Evolutionary conservation across 352 stramenopile genomes (phyloP).

Genomic region (Phytophthora pini): DNA sequence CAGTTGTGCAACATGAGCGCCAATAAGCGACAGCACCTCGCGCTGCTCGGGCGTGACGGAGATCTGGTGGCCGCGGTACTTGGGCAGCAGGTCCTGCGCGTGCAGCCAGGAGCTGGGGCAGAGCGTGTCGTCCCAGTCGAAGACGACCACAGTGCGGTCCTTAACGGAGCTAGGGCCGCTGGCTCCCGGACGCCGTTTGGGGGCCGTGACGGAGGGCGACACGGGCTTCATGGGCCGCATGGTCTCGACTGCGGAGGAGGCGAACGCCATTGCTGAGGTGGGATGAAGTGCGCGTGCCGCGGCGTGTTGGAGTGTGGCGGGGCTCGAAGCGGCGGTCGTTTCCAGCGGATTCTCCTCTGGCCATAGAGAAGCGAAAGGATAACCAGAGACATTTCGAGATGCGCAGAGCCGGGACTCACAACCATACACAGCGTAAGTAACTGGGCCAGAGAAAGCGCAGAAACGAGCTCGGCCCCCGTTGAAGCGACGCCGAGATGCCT

Average conservation of each 20-base stretch:
- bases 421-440: slow-evolving; percentile 43
- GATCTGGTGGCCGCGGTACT: slow-evolving; percentile 82
- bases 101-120: slow-evolving; percentile 88
- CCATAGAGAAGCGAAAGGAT: slow-evolving; percentile 29
- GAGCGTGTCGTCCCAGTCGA: slow-evolving; percentile 91
- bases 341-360: slow-evolving; percentile 22
- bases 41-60: slow-evolving; percentile 60
- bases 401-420: slow-evolving; percentile 16
- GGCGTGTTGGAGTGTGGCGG: slow-evolving; percentile 28
- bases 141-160: slow-evolving; percentile 86
- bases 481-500: slow-evolving; percentile 20
- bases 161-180: slow-evolving; percentile 39
- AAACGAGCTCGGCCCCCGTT: neutral
- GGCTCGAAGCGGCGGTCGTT: slow-evolving; percentile 14
- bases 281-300: slow-evolving; percentile 9
- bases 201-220: slow-evolving; percentile 12
- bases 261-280: slow-evolving; percentile 44
- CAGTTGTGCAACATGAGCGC: slow-evolving; percentile 66
- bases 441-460: slow-evolving; percentile 16
- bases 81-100: slow-evolving; percentile 77
- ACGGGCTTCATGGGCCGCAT: slow-evolving; percentile 38
- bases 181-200: slow-evolving; percentile 25
- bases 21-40: slow-evolving; percentile 63
- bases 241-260: slow-evolving; percentile 53
- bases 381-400: slow-evolving; percentile 28